phyloP scores from a whole-genome alignment of 805 yeast genomes.

The Torulaspora quercuum region DNA sequence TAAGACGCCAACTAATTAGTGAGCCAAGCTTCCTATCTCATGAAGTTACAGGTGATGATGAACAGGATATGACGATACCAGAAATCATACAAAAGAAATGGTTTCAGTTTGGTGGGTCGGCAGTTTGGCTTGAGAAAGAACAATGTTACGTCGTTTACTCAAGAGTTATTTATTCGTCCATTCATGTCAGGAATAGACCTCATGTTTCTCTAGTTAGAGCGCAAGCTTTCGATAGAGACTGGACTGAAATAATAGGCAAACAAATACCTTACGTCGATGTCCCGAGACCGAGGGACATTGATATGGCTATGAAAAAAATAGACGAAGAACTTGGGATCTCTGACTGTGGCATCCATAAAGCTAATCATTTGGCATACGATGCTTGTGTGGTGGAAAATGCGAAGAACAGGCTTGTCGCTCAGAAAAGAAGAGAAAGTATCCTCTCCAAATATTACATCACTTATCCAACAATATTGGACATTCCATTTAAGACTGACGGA shows the following conservation, averaged over 20 bases:
- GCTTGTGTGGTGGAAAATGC: conserved; percentile 23
- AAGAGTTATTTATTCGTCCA: conserved; percentile 42
- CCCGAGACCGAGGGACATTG: conserved; percentile 24
- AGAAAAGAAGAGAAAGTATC: conserved; percentile 9
- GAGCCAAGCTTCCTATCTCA: conserved; percentile 5
- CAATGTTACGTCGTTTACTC: conserved; percentile 49
- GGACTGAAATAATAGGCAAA: conserved; percentile 44
- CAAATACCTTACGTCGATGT: conserved; percentile 37
- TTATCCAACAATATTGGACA: conserved; percentile 16
- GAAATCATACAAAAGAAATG: conserved; percentile 32
- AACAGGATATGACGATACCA: conserved; percentile 13
- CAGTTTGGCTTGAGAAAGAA: conserved; percentile 52
- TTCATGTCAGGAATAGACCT: conserved; percentile 37
- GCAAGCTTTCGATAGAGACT: conserved; percentile 44
- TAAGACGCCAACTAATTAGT: conserved; percentile 10
- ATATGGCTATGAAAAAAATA: conserved; percentile 26
- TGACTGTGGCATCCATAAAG: conserved; percentile 29
- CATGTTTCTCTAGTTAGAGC: conserved; percentile 42
- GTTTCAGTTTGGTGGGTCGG: conserved; percentile 49
- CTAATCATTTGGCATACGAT: conserved; percentile 17
- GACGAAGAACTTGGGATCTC: conserved; percentile 25
- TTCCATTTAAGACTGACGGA: conserved; percentile 12
- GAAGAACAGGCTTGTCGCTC: conserved; percentile 18
- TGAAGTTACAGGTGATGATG: conserved; percentile 10
- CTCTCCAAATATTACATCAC: conserved; percentile 13